Conservation (phyloP, 2,329 filamentous ascomycete species). For the Trichoderma atroviride region DNA sequence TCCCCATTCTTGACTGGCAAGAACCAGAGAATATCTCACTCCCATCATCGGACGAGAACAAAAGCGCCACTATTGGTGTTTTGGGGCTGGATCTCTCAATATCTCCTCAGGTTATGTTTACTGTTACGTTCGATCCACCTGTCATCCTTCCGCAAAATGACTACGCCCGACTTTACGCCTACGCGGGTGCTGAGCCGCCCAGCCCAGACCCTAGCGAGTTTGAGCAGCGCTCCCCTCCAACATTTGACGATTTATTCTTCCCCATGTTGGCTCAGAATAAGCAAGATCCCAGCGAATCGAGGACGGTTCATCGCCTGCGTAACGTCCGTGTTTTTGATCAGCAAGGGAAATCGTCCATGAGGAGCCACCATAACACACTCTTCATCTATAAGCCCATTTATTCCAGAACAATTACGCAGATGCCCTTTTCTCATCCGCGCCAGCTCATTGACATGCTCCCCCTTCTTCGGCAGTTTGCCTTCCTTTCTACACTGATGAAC, state of each 20-base stretch:
- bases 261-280: conserved; percentile 52
- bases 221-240: conserved; percentile 44
- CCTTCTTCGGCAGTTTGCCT: conserved; percentile 73
- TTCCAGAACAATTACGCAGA: conserved; percentile 64
- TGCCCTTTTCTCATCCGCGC: conserved; percentile 77
- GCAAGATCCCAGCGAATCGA: conserved; percentile 60
- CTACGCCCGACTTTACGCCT: conserved; percentile 63
- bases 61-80: conserved; percentile 55
- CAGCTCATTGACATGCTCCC: conserved; percentile 77
- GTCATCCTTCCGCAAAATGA: conserved; percentile 68
- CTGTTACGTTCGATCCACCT: conserved; percentile 73
- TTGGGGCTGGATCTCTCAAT: conserved; percentile 50
- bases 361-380: conserved; percentile 61
- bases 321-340: conserved; percentile 48
- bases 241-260: conserved; percentile 62
- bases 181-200: conserved; percentile 52
- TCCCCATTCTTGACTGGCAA: conserved; percentile 66
- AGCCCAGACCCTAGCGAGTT: conserved; percentile 38
- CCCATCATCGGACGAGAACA: conserved; percentile 49
- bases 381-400: conserved; percentile 74
- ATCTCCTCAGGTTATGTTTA: conserved; percentile 72
- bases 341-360: conserved; percentile 37
- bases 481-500: conserved; percentile 65
- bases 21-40: conserved; percentile 69
- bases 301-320: conserved; percentile 56